phyloP scores from a whole-genome alignment of 495 filamentous ascomycete species.

The Glarea lozoyensis region DNA sequence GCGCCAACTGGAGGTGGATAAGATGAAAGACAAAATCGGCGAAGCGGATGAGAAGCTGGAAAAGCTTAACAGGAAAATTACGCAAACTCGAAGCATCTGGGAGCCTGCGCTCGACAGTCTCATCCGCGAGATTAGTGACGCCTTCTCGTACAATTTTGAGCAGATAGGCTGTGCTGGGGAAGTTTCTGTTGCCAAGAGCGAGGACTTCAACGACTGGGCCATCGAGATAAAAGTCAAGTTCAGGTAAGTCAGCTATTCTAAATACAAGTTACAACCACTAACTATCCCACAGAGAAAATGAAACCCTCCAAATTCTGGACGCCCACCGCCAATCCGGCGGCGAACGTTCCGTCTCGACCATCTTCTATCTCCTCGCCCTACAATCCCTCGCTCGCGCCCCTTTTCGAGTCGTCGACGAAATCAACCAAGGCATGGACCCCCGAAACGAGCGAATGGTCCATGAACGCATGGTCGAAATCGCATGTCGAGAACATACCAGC shows the following conservation, averaged over 20 bases:
- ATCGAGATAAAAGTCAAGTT: slow-evolving; percentile 94
- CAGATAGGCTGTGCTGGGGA: slow-evolving; percentile 95
- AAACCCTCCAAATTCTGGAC: slow-evolving; percentile 74
- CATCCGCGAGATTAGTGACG: slow-evolving; percentile 72
- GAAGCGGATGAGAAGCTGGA: slow-evolving; percentile 41
- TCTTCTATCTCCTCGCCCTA: slow-evolving; percentile 98
- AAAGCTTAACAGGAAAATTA: slow-evolving; percentile 40
- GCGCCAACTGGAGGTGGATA: slow-evolving; percentile 45
- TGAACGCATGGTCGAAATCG: slow-evolving; percentile 90
- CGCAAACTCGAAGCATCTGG: slow-evolving; percentile 52
- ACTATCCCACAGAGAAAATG: slow-evolving; percentile 51
- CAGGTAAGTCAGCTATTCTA: slow-evolving; percentile 42
- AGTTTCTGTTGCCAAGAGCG: slow-evolving; percentile 70
- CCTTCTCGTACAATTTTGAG: slow-evolving; percentile 82
- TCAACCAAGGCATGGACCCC: slow-evolving; percentile 99
- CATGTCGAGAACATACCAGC: slow-evolving; percentile 62
- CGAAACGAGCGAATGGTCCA: slow-evolving; percentile 97
- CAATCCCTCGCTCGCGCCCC: slow-evolving; percentile 89
- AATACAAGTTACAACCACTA: not conserved
- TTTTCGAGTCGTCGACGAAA: slow-evolving; percentile 99
- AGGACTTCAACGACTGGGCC: slow-evolving; percentile 87
- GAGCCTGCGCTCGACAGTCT: slow-evolving; percentile 78
- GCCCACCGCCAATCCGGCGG: slow-evolving; percentile 93
- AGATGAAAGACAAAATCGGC: slow-evolving; percentile 29
- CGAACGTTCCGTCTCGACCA: slow-evolving; percentile 91